Evolutionary conservation across 768 basidiomycete species (phyloP), one percentile per base, ranked within the genome.

Genomic region (Pisolithus tinctorius): DNA sequence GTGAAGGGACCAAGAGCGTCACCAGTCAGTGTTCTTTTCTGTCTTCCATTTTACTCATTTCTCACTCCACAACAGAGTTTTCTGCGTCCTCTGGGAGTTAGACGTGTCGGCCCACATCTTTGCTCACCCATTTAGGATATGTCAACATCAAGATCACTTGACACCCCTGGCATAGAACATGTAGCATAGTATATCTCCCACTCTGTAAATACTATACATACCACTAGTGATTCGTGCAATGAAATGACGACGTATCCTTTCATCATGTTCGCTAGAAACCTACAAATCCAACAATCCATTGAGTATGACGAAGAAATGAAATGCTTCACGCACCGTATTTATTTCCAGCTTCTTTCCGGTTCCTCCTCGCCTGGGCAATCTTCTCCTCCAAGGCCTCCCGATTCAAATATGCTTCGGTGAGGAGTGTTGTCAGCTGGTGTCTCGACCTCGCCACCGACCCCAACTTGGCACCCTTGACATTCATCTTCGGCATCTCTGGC

Each of bases 271-370:
- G 14, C 40, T 58, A 66, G 54, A 66, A 66, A 20, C 65, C 66
- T 66, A 38, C 4, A 48, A 7, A 20, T 27, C 11, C 30, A 16
- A 29, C 10, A 8, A 23, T 55, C 5, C 51, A 31, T 23, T 9
- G n/a, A 6, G 1, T 4, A 20, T 6, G 4, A 3, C 11, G 7
- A 26, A n/a, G 2, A 13, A 34, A 7, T 1, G 30, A 44, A 9
- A 27, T 20, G 17, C 27, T 16, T 4, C n/a, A 70, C 77, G 53
- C 59, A 85, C 91, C 91, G 59, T 93, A 93, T 76, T 93, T 93
- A 69, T 89, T 92, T 9, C 91, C 91, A 0, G 91, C 89, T 62
- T 91, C 88, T 64, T 93, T 93, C 55, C 89, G 76, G 60, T 93
- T 93, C 54, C 86, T 74, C 55, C 83, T 76, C 2, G 84, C 89